These are phyloP conservation scores for Thermothelomyces thermophilus DNA, from an alignment of 2,329 filamentous ascomycete genomes.

Conservation along the genomic window DNA sequence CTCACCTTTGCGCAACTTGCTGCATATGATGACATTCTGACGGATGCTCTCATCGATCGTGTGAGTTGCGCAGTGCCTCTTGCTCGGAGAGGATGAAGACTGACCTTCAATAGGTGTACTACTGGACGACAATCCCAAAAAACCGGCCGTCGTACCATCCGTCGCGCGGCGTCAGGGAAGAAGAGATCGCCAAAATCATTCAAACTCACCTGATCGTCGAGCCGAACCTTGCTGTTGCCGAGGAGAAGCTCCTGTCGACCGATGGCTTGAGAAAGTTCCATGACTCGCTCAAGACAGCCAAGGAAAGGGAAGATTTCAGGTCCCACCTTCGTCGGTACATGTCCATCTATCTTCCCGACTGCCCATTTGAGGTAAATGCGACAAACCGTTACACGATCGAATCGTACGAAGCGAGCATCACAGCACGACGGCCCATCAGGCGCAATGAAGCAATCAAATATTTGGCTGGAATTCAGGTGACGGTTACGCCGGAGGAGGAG, in stretches of 20 bases:
- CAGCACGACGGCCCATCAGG: conserved; percentile 70
- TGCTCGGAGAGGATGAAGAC: no score
- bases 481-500: conserved; percentile 89
- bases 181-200: conserved; percentile 54
- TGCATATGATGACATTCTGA: conserved; percentile 91
- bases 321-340: conserved; percentile 85
- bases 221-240: conserved; percentile 64
- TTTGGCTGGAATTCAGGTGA: conserved; percentile 82
- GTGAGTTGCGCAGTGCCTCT: conserved; percentile 48
- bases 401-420: conserved; percentile 80
- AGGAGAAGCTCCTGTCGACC: conserved; percentile 64
- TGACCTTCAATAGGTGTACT: conserved; percentile 63
- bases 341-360: conserved; percentile 87
- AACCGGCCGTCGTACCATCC: conserved; percentile 82
- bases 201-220: conserved; percentile 64
- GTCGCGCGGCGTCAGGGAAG: conserved; percentile 67
- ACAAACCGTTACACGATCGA: conserved; percentile 94
- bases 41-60: conserved; percentile 90
- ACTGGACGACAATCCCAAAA: conserved; percentile 95
- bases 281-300: conserved; percentile 59
- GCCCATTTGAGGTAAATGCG: conserved; percentile 82
- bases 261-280: conserved; percentile 68
- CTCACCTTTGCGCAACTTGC: conserved; percentile 83
- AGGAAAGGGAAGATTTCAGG: conserved; percentile 80
- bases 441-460: conserved; percentile 86